Evolutionary conservation across 179 eudicot genomes (phyloP).

Genomic region (Corrigiola litoralis): DNA sequence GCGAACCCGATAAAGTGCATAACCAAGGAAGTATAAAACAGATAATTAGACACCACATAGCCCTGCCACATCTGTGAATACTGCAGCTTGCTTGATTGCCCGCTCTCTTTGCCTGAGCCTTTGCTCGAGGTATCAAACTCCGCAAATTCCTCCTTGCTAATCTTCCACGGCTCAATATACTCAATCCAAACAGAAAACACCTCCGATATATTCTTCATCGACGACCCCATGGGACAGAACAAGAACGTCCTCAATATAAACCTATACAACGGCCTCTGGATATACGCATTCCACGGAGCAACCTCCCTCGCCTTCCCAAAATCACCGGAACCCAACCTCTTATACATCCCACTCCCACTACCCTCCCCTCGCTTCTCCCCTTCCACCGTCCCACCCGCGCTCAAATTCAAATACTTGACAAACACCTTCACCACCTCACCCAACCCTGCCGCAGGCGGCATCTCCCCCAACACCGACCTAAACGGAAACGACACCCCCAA

Average conservation of each 20-base stretch:
- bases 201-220: slow-evolving; percentile 75
- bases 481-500: slow-evolving; percentile 58
- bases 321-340: slow-evolving; percentile 35
- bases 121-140: slow-evolving; percentile 44
- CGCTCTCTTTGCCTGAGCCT: slow-evolving; percentile 17
- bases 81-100: slow-evolving; percentile 24
- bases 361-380: slow-evolving; percentile 36
- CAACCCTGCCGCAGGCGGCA: slow-evolving; percentile 77
- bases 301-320: slow-evolving; percentile 32
- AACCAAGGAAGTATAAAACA: slow-evolving; percentile 77
- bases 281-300: slow-evolving; percentile 54
- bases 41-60: slow-evolving; percentile 73
- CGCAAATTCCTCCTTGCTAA: slow-evolving; percentile 56
- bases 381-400: slow-evolving; percentile 29
- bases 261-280: slow-evolving; percentile 86
- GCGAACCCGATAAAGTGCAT: slow-evolving; percentile 96
- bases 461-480: slow-evolving; percentile 61
- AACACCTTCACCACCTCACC: slow-evolving; percentile 73
- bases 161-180: slow-evolving; percentile 80
- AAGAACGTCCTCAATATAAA: slow-evolving; percentile 76
- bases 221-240: slow-evolving; percentile 79
- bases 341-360: slow-evolving; percentile 37
- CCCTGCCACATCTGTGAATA: slow-evolving; percentile 82
- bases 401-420: slow-evolving; percentile 64
- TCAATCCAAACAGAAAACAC: slow-evolving; percentile 67